phyloP scores from a whole-genome alignment of 257 asterid species.

The Solanum clarkiae region DNA sequence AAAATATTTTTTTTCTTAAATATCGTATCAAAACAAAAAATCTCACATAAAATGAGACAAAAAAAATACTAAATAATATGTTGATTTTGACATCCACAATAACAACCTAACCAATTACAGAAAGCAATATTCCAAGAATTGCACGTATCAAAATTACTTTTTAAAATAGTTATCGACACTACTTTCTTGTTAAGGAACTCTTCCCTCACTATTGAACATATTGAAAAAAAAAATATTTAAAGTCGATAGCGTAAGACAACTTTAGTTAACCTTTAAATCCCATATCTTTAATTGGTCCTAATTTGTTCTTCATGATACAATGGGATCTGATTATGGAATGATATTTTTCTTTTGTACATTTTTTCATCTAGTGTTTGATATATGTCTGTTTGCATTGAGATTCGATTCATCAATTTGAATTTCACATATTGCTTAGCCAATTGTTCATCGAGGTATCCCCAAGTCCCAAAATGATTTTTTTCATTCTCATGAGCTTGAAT shows the following conservation, averaged over 20 bases:
- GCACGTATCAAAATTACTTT: background rate
- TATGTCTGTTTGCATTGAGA: background rate
- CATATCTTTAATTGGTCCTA: background rate
- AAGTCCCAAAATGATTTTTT: background rate
- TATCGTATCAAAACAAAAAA: rapidly evolving
- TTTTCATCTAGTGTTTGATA: rapidly evolving
- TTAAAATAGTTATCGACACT: background rate
- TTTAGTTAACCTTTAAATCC: background rate
- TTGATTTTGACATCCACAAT: background rate
- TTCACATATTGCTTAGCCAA: rapidly evolving
- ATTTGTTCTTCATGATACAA: background rate
- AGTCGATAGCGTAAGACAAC: background rate
- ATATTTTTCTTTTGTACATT: background rate
- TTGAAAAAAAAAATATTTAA: background rate
- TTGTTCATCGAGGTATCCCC: rapidly evolving
- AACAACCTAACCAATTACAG: background rate
- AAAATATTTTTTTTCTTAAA: too few relatives aligned
- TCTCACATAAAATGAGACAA: too few relatives aligned
- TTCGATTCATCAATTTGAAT: background rate
- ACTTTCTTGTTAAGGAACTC: background rate
- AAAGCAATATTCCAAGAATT: background rate
- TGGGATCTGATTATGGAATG: background rate
- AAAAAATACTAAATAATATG: background rate
- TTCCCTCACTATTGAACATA: background rate
- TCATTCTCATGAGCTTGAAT: background rate